Evolutionary conservation across 2,329 filamentous ascomycete genomes (phyloP), one percentile per base, ranked within the genome.

Genomic region (Lachnellula arida): DNA sequence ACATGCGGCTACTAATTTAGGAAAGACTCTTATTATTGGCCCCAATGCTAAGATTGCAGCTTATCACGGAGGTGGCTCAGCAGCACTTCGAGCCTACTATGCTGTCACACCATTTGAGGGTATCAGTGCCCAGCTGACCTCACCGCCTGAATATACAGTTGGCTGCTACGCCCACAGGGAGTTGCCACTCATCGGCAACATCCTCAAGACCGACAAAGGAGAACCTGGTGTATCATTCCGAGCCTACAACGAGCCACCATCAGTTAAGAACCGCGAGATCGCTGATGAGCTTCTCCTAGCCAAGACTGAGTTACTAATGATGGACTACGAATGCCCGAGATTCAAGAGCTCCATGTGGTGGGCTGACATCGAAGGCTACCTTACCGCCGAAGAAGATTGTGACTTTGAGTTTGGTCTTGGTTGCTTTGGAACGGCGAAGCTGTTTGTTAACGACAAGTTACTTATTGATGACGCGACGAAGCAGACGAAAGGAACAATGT

Each of bases 61-160:
- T 2, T 82, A 81, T 60, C 63, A 53, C 35, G 56, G 56, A 12
- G 70, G 71, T 0, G 71, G 71, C 8, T 69, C 66, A 40, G 69
- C 71, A 1, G 62, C 60, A n/a, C 58, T 72, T 5, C 60, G 60
- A 2, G 60, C 69, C 2, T 69, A 70, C 40, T 58, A 58, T 64
- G 86, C 87, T 48, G 78, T 91, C 19, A 89, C 84, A 0, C 88
- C 88, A 2, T 84, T 86, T 25, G 85, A 88, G 55, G 87, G 87
- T 6, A 89, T 91, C 63, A 79, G 76, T 40, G 75, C 75, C 35
- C 80, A 81, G 66, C 72, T 81, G 1, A 68, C 65, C 11, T 70
- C 68, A 0, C 54, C 71, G 5, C 76, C 78, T 0, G 69, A 67
- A 25, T 87, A 82, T 66, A 76, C 80, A 1, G 78, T 85, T 44